phyloP scores from a whole-genome alignment of 306 rosid genomes.

The Carpinus fangiana region DNA sequence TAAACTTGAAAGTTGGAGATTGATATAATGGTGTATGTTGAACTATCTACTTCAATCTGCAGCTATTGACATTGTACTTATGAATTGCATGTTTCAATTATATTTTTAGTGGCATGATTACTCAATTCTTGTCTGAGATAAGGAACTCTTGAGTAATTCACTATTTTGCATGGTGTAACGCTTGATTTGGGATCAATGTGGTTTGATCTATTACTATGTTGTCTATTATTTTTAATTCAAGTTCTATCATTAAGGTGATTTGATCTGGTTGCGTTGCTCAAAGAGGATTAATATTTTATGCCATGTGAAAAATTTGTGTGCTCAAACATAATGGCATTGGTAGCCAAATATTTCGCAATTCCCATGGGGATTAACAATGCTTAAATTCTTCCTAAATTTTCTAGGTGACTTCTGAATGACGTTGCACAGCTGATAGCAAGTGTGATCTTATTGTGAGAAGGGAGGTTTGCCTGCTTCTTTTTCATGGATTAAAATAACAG shows the following conservation, averaged over 20 bases:
- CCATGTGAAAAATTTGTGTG: background rate
- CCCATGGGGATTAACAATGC: slow-evolving; percentile 7
- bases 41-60: background rate
- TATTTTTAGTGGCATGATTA: background rate
- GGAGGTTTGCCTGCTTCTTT: slow-evolving; percentile 26
- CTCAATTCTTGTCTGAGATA: background rate
- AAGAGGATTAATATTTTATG: background rate
- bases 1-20: background rate
- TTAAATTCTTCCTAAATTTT: slow-evolving; percentile 11
- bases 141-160: background rate
- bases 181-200: background rate
- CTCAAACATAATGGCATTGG: background rate
- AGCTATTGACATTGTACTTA: background rate
- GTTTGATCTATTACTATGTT: background rate
- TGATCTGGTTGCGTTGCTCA: background rate
- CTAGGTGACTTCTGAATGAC: slow-evolving; percentile 54
- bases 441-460: slow-evolving; percentile 16
- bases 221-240: background rate
- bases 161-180: background rate
- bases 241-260: background rate
- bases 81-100: background rate
- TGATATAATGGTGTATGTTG: background rate
- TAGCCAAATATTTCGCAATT: background rate
- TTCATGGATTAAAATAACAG: slow-evolving; percentile 45
- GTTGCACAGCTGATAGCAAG: slow-evolving; percentile 18